A percentile compares a stretch with the other conserved stretches of the same genome.
Conservation (phyloP, 768 basidiomycete species). For the Dacryopinax spathularia region DNA sequence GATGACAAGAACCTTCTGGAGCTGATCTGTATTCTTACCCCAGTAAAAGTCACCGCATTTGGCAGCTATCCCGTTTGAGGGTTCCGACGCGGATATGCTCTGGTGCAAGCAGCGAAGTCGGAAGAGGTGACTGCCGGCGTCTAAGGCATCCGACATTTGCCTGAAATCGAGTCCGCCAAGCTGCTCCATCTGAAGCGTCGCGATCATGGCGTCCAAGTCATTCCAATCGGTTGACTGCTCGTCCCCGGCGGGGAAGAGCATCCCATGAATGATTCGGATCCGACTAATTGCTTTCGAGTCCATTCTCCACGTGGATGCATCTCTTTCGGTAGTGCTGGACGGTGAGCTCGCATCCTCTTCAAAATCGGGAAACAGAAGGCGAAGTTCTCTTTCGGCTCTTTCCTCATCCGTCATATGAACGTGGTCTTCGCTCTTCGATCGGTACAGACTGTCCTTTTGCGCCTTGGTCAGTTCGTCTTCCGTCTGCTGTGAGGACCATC, state of each 20-base stretch:
- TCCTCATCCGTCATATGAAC: slow-evolving; percentile 52
- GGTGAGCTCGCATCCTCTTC: slow-evolving; percentile 32
- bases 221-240: not conserved
- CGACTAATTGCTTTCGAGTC: not conserved
- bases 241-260: not conserved
- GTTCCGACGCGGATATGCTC: no score
- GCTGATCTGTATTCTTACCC: slow-evolving; percentile 61
- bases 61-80: not conserved
- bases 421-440: slow-evolving; percentile 40
- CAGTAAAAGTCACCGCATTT: slow-evolving; percentile 47
- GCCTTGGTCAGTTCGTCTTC: slow-evolving; percentile 36
- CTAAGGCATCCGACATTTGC: not conserved
- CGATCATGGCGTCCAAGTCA: not conserved
- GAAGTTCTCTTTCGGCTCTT: slow-evolving; percentile 69
- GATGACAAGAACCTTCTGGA: slow-evolving; percentile 42
- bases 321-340: not conserved
- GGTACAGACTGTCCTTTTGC: slow-evolving; percentile 49
- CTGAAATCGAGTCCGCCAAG: not conserved
- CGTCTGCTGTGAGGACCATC: slow-evolving; percentile 29
- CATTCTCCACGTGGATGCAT: not conserved
- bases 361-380: slow-evolving; percentile 72
- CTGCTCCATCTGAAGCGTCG: not conserved
- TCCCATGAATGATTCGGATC: not conserved
- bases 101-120: slow-evolving; percentile 10
- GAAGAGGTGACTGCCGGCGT: not conserved